Evolutionary conservation across 106 monocot genomes (phyloP), one percentile per base, ranked within the genome.

Genomic region (Agapanthus africanus): DNA sequence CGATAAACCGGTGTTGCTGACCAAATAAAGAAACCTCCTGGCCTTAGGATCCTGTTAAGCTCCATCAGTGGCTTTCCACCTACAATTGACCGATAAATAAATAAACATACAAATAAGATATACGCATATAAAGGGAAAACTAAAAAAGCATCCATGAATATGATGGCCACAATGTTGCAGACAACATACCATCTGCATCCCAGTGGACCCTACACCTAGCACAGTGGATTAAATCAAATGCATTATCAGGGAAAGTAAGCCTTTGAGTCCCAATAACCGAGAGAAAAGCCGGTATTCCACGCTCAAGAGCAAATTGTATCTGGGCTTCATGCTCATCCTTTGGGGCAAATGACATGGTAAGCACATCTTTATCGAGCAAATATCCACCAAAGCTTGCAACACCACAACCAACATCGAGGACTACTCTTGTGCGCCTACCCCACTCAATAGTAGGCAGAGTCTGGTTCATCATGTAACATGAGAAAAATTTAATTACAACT

Each of bases 1-100:
- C 88, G 95, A 74, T 97, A 97, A 70, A 92, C 91, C 39, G 95
- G 95, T 60, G 95, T 97, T 76, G 95, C 95, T 69, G 95, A 97
- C 95, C 95, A 97, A 39, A 87, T 66, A 64, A 89, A 97, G 72
- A 77, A 74, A 32, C 95, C 95, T 49, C 91, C 91, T 76, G 91
- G 95, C 54, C 95, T 79, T 23, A 97, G 84, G 70, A 97, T 78
- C 76, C 95, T 79, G 57, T 92, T 92, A 46, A 97, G 86, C 72
- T 97, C 95, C 78, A 97, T 72, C 27, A 97, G 80, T 77, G 92
- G 87, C 66, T 76, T 76, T 64, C 95, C 95, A 78, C 88, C 95
- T 97, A 68, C 68, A 77, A 63, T 66, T 59, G 28, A 54, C 56
- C 63, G 28, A 59, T 46, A 35, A 6, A n/a, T n/a, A n/a, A n/a